Conservation (phyloP, 2,329 filamentous ascomycete species). For the Didymella sp. region DNA sequence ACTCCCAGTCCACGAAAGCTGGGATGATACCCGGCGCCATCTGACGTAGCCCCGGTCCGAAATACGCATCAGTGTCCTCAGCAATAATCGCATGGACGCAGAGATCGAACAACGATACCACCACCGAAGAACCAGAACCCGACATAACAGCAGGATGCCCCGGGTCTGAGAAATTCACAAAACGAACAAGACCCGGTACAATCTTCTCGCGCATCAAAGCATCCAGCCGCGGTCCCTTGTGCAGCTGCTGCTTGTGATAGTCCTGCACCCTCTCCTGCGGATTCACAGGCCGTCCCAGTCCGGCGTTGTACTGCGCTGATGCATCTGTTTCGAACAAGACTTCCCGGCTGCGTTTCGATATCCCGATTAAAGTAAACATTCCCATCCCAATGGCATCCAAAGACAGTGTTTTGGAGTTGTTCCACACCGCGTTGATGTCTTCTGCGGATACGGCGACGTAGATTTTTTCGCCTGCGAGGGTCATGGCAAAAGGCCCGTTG, state of each 20-base stretch:
- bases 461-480: background rate
- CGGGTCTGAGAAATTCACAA: background rate
- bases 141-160: background rate
- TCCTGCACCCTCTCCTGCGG: background rate
- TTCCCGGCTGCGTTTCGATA: background rate
- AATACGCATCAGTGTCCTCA: background rate
- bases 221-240: background rate
- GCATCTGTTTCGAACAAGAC: background rate
- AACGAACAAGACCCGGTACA: background rate
- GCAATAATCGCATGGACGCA: background rate
- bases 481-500: background rate
- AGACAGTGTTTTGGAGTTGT: background rate
- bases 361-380: background rate
- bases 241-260: background rate
- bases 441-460: background rate
- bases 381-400: background rate
- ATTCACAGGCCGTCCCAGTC: background rate
- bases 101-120: background rate
- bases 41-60: background rate
- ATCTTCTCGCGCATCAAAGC: background rate
- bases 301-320: background rate
- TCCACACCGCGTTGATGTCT: background rate
- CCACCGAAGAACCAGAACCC: background rate
- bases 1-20: background rate
- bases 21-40: background rate